phyloP scores from a whole-genome alignment of 306 rosid genomes.

The Rubus idaeus region DNA sequence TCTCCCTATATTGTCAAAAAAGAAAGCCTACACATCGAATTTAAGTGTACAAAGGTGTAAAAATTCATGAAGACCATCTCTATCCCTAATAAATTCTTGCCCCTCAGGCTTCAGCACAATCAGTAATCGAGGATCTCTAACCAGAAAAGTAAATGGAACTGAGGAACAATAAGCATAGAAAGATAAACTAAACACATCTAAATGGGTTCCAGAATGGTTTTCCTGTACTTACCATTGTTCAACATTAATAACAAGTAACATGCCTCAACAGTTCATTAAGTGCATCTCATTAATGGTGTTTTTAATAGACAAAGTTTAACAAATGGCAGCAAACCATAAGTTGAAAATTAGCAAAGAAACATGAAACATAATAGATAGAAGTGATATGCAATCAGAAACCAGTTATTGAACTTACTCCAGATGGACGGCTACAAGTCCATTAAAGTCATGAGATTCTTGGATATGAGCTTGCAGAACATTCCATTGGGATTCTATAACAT shows the following conservation, averaged over 20 bases:
- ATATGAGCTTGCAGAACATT: constrained; percentile 86
- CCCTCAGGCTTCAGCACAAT: constrained; percentile 2
- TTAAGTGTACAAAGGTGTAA: neutral
- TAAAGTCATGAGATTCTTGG: constrained; percentile 90
- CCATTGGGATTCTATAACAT: constrained; percentile 97
- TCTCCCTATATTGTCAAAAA: neutral
- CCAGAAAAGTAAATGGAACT: neutral
- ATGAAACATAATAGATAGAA: constrained; percentile 3
- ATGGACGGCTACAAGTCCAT: constrained; percentile 85
- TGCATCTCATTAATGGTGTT: neutral
- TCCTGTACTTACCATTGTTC: constrained; percentile 3
- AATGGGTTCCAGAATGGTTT: constrained; percentile 3
- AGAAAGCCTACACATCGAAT: neutral
- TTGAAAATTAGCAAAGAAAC: constrained; percentile 12
- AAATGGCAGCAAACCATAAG: neutral
- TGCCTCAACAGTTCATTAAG: neutral
- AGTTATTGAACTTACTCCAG: constrained; percentile 66
- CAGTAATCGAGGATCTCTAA: neutral
- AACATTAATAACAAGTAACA: neutral
- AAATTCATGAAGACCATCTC: neutral
- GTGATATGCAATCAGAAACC: constrained; percentile 21
- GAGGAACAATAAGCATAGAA: neutral
- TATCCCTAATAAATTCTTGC: neutral
- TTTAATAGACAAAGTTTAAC: constrained; percentile 5
- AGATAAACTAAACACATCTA: neutral